These are phyloP conservation scores for Brettanomyces anomalus DNA, from an alignment of 805 yeast genomes.

Conservation along the genomic window DNA sequence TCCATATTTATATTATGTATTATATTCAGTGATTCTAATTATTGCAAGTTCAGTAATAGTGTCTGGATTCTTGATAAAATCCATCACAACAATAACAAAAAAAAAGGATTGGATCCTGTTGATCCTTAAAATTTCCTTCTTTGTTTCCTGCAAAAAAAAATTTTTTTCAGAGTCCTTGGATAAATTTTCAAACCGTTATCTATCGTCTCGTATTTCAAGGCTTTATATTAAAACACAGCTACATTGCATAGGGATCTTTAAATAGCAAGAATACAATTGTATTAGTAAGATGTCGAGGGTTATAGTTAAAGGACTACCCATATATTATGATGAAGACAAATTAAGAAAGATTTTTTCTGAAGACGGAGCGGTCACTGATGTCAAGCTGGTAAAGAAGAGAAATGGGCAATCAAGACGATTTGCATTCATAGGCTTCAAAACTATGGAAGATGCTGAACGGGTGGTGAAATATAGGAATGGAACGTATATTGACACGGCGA, in stretches of 20 bases:
- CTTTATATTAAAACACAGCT: neutral
- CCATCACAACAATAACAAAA: neutral
- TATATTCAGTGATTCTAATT: too few species aligned
- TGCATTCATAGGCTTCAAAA: slow-evolving; percentile 84
- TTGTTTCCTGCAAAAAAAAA: slow-evolving; percentile 1
- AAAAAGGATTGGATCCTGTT: neutral
- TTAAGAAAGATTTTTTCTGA: slow-evolving; percentile 53
- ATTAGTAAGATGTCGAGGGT: slow-evolving; percentile 60
- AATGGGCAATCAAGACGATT: slow-evolving; percentile 86
- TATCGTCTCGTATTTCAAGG: neutral
- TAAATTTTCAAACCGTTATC: too few species aligned
- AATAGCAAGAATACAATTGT: neutral
- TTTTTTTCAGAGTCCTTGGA: slow-evolving; percentile 1
- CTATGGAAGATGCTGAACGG: slow-evolving; percentile 61
- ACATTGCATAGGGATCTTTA: neutral
- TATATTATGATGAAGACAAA: slow-evolving; percentile 65
- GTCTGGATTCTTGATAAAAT: too few species aligned
- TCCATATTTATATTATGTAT: too few species aligned
- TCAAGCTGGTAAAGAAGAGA: slow-evolving; percentile 69
- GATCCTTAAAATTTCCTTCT: neutral
- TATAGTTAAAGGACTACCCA: slow-evolving; percentile 85
- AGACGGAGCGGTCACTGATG: slow-evolving; percentile 73
- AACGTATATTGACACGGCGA: slow-evolving; percentile 76
- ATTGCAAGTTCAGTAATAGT: neutral
- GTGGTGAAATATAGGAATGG: slow-evolving; percentile 72